These are phyloP conservation scores for Hypericum androsaemum DNA, from an alignment of 345 rosid species.

Conservation along the genomic window DNA sequence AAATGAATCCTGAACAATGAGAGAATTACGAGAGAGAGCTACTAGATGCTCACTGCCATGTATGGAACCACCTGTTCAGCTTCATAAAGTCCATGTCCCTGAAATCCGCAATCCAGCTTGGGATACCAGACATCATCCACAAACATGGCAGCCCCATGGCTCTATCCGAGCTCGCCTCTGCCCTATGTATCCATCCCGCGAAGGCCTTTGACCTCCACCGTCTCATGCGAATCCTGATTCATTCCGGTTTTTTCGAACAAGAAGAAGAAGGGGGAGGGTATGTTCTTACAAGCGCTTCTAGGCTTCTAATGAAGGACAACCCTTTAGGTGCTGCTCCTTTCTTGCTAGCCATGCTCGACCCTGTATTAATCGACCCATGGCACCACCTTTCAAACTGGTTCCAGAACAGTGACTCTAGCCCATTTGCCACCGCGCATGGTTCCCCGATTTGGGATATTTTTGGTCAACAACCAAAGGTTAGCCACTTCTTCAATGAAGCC, in stretches of 20 bases:
- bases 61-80: conserved; percentile 27
- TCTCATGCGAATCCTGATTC: conserved; percentile 37
- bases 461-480: conserved; percentile 18
- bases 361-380: conserved; percentile 20
- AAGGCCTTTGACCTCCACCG: conserved; percentile 17
- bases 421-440: conserved; percentile 32
- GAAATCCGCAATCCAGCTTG: conserved; percentile 35
- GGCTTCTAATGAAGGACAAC: conserved; percentile 26
- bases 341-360: conserved; percentile 20
- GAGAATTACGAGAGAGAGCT: conserved; percentile 7
- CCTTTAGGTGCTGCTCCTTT: conserved; percentile 23
- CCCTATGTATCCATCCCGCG: conserved; percentile 24
- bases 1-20: too few species aligned
- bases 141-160: conserved; percentile 31
- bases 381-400: conserved; percentile 27
- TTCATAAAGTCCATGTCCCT: conserved; percentile 39
- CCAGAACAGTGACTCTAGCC: conserved; percentile 6
- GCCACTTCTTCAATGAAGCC: conserved; percentile 15
- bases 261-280: conserved; percentile 15
- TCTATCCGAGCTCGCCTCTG: conserved; percentile 25
- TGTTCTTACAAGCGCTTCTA: conserved; percentile 27
- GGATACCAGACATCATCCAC: conserved; percentile 35
- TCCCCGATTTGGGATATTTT: conserved; percentile 19
- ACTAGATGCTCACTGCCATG: conserved; percentile 33
- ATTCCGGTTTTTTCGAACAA: conserved; percentile 27